Conservation (phyloP, 2,329 filamentous ascomycete genomes). For the Graphilbum fragrans region DNA sequence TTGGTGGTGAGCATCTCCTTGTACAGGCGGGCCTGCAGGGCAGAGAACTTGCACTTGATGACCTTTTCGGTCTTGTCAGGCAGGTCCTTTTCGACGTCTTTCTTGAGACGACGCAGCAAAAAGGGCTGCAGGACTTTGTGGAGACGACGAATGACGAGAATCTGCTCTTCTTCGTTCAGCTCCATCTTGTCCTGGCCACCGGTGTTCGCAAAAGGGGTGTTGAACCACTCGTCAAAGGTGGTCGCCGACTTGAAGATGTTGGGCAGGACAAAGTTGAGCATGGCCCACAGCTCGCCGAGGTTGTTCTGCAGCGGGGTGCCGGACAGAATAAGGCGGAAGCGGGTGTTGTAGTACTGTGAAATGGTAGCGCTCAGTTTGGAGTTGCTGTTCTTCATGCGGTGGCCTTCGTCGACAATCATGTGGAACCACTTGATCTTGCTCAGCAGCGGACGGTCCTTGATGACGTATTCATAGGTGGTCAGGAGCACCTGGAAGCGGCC, state of each 20-base stretch:
- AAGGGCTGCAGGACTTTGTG: conserved; percentile 97
- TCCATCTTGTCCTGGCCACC: conserved; percentile 98
- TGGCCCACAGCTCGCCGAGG: conserved; percentile 86
- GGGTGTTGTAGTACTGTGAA: conserved; percentile 86
- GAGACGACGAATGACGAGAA: conserved; percentile 93
- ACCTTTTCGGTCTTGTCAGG: conserved; percentile 99
- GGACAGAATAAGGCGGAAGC: conserved; percentile 92
- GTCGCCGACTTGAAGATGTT: conserved; percentile 99
- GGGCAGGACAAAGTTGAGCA: conserved; percentile 95
- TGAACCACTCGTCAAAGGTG: conserved; percentile 99
- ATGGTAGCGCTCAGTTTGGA: conserved; percentile 95
- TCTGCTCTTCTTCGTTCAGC: conserved; percentile 96
- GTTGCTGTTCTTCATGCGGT: conserved; percentile 97
- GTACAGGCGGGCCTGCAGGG: conserved; percentile 85
- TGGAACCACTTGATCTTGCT: conserved; percentile 99
- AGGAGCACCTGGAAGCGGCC: conserved; percentile 92
- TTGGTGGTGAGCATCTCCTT: conserved; percentile 97
- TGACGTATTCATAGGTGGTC: conserved; percentile 98
- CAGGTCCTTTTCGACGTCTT: conserved; percentile 97
- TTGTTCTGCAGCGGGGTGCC: conserved; percentile 98
- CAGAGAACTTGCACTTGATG: conserved; percentile 97
- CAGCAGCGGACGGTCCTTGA: conserved; percentile 89
- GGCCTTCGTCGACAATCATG: conserved; percentile 99
- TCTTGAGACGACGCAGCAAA: conserved; percentile 95
- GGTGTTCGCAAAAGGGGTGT: conserved; percentile 96